A percentile compares a stretch with the other conserved stretches of the same genome.
These are phyloP conservation scores for Thuja plicata DNA, from an alignment of 83 land plant species.

Conservation along the genomic window DNA sequence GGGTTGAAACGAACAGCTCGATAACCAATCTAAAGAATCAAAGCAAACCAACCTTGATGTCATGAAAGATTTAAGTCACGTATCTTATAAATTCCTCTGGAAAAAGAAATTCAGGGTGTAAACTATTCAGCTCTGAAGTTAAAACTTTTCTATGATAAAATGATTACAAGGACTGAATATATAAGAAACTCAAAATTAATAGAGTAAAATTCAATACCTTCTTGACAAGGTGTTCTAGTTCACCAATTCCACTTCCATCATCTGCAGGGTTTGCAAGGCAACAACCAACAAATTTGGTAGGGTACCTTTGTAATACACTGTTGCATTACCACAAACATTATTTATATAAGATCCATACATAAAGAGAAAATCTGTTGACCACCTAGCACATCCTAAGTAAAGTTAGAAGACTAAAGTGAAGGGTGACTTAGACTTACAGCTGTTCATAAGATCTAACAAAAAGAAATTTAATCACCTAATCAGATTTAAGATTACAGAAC, in stretches of 20 bases:
- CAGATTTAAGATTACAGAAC: neutral
- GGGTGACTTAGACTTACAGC: neutral
- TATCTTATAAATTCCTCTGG: neutral
- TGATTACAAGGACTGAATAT: neutral
- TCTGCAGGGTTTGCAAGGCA: conserved; percentile 93
- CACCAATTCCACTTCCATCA: conserved; percentile 78
- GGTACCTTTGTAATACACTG: conserved; percentile 81
- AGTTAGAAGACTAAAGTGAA: neutral
- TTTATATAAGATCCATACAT: neutral
- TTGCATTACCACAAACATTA: neutral
- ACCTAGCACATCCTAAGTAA: neutral
- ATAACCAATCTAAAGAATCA: conserved; percentile 64
- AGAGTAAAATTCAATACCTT: conserved; percentile 37
- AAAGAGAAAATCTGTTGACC: neutral
- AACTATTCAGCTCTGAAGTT: neutral
- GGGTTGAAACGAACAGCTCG: conserved; percentile 93
- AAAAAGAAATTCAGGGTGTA: neutral
- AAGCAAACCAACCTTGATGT: neutral
- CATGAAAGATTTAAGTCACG: neutral
- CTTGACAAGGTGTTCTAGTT: conserved; percentile 68
- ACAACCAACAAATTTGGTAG: conserved; percentile 86
- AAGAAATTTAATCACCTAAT: neutral
- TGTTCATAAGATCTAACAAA: neutral
- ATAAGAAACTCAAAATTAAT: neutral
- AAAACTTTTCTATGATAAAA: neutral